phyloP scores from a whole-genome alignment of 2,329 filamentous ascomycete species.

The Colletotrichum chlorophyti region DNA sequence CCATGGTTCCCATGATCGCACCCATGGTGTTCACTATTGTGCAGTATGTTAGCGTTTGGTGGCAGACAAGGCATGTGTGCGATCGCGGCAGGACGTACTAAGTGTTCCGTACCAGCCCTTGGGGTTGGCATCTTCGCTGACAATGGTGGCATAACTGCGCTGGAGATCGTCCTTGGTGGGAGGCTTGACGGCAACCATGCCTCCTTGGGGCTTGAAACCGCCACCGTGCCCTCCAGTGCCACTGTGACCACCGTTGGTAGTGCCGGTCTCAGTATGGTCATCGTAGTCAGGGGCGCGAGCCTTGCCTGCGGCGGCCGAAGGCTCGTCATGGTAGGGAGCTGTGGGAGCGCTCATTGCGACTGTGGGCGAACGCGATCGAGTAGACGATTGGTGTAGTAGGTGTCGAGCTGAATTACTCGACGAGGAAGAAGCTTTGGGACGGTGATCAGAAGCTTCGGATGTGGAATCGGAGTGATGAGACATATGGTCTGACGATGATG shows the following conservation, averaged over 20 bases:
- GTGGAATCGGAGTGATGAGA: slow-evolving; percentile 8
- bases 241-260: slow-evolving; percentile 29
- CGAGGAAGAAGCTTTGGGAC: slow-evolving; percentile 28
- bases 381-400: slow-evolving; percentile 14
- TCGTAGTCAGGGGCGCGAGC: slow-evolving; percentile 24
- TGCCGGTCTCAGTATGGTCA: slow-evolving; percentile 4
- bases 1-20: slow-evolving; percentile 74
- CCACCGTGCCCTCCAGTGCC: slow-evolving; percentile 29
- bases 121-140: slow-evolving; percentile 70
- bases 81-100: slow-evolving; percentile 62
- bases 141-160: slow-evolving; percentile 74
- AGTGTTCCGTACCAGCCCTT: slow-evolving; percentile 91
- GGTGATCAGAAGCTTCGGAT: slow-evolving; percentile 18
- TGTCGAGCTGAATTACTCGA: slow-evolving; percentile 10
- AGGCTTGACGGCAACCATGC: slow-evolving; percentile 79
- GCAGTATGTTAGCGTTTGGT: slow-evolving; percentile 1
- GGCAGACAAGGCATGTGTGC: background rate
- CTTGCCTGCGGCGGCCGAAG: slow-evolving; percentile 28
- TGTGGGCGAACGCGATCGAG: slow-evolving; percentile 15
- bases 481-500: background rate
- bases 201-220: slow-evolving; percentile 57
- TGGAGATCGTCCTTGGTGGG: slow-evolving; percentile 85
- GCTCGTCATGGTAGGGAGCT: slow-evolving; percentile 13
- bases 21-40: slow-evolving; percentile 74
- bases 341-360: slow-evolving; percentile 29